Evolutionary conservation across 768 basidiomycete genomes (phyloP), one percentile per base, ranked within the genome.

Genomic region (Infundibulicybe gibba): DNA sequence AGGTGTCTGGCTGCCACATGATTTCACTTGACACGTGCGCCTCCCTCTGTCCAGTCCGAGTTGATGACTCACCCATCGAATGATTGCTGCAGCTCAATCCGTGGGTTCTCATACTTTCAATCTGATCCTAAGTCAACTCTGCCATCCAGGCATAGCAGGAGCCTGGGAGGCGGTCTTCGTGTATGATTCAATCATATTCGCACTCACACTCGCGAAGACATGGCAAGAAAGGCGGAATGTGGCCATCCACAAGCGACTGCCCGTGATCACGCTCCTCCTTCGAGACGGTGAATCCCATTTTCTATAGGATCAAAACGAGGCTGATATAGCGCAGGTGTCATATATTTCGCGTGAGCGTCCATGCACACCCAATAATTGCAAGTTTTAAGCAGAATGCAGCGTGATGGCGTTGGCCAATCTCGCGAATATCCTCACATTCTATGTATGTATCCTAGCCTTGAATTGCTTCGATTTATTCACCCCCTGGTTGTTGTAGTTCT

Each of bases 101-200:
- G 56, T 55, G 21, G 43, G 49, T 39, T 37, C 34, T 8, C 25
- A 25, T 30, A 10, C 40, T 17, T 17, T 44, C 30, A 16, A n/a
- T 16, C 11, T 10, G 13, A 25, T 2, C 32, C n/a, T 13, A 14
- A 3, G 8, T 38, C 16, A 34, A 43, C 13, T 4, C n/a, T 39
- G 40, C 33, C 17, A 3, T 37, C 9, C 17, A 71, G 70, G 58
- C 19, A 42, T 70, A 30, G 68, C 69, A 6, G 54, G 49, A 5
- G 63, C 75, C 16, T 81, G 79, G 77, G 77, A 79, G 52, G 71
- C 75, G 1, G 65, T 79, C 4, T 74, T 77, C 45, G 52, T 68
- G 1, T 79, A 72, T 48, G 80, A 83, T 53, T 46, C 64, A 0
- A 59, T 76, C 17, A 60, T 81, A 11, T 77, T 80, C 47, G 48